phyloP scores from a whole-genome alignment of 352 stramenopile genomes.

The Pythium plurisporium region DNA sequence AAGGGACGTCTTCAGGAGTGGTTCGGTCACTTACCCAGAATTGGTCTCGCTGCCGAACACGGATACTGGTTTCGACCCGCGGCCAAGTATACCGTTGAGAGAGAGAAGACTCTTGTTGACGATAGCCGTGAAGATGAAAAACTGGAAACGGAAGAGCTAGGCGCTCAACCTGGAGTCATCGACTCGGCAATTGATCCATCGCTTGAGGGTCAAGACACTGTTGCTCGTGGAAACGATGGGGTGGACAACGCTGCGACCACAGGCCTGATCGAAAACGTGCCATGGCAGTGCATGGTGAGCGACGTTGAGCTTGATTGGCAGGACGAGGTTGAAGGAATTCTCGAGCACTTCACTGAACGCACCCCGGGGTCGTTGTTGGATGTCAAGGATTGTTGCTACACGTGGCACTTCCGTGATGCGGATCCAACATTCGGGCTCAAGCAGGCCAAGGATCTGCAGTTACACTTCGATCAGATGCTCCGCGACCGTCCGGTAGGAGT shows the following conservation, averaged over 20 bases:
- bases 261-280: constrained; percentile 28
- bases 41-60: constrained; percentile 74
- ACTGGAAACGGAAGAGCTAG: background rate
- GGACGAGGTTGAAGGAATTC: constrained; percentile 74
- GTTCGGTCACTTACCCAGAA: constrained; percentile 73
- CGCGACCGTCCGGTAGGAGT: constrained; percentile 77
- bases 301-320: constrained; percentile 76
- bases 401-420: constrained; percentile 85
- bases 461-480: constrained; percentile 89
- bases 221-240: background rate
- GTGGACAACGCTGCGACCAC: background rate
- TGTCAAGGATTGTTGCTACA: constrained; percentile 83
- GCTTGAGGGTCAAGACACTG: background rate
- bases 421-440: constrained; percentile 83
- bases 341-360: constrained; percentile 86
- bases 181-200: background rate
- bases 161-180: constrained; percentile 3
- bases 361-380: constrained; percentile 84
- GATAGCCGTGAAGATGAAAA: constrained; percentile 20
- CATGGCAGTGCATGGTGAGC: constrained; percentile 82
- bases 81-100: constrained; percentile 36
- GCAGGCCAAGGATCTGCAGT: constrained; percentile 85
- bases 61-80: constrained; percentile 79
- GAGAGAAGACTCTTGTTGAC: background rate
- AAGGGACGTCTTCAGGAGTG: constrained; percentile 76